Base-by-base conservation (phyloP, 2,329 filamentous ascomycete genomes). In the Phialophora verrucosa region DNA sequence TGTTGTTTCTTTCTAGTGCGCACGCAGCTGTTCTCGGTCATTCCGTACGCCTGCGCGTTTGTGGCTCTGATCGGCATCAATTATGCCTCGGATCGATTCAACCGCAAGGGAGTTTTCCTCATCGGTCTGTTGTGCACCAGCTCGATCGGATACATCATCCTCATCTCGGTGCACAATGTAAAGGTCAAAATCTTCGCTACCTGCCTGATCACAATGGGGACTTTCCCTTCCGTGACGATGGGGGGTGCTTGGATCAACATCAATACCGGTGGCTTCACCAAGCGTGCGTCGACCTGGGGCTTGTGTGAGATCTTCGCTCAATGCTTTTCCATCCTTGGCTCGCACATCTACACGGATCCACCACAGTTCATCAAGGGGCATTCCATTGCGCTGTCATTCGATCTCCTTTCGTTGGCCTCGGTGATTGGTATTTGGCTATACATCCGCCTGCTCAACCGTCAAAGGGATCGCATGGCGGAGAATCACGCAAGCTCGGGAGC, bases 301-400 rank as follows among this genome's bases (percentile, higher is more conserved):
- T 23, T 64, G 10, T 17, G 49, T 7, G 55, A 67, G 51, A 53
- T 69, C 6, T 57, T 66, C 27, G 60, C 23, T 3, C 59, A 58
- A 4, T 55, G 49, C 54, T 59, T 60, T 29, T 53, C 58, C 31
- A 68, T 68, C 25, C 38, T 63, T 7, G 59, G 25, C 2, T 63
- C 63, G n/a, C 59, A 61, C 3, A 57, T 68, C 50, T 66, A 68
- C 57, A 54, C 44, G 14, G 49, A 56, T 38, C 63, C 63, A 4
- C 66, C 66, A 23, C 51, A 59, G 17, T 68, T 58, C 35, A n/a
- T 65, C 29, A 66, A 63, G 49, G 66, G 66, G 5, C 66, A 66
- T 51, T 47, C 42, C n/a, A 57, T 63, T 20, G 27, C 54, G 7
- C 60, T 66, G 35, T 63, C 58, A 11, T 53, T 68, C 17, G 55